A percentile compares a stretch with the other conserved stretches of the same genome.
These are phyloP conservation scores for Xylaria flabelliformis DNA, from an alignment of 495 filamentous ascomycete species.

Conservation along the genomic window DNA sequence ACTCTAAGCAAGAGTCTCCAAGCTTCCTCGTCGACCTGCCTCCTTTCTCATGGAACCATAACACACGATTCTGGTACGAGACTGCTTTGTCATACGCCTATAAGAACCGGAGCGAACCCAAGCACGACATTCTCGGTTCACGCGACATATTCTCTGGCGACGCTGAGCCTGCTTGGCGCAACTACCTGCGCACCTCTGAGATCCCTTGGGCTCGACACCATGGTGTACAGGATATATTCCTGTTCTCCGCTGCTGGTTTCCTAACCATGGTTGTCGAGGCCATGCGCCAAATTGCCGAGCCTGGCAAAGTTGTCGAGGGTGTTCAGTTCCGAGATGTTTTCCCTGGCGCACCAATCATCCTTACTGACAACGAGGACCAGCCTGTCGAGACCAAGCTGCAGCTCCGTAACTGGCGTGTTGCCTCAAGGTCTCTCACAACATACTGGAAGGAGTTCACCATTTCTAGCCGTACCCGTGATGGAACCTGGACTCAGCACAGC, in stretches of 20 bases:
- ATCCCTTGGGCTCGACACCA: conserved; percentile 56
- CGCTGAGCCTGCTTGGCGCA: conserved; percentile 50
- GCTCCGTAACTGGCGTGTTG: conserved; percentile 38
- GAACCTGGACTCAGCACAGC: conserved; percentile 40
- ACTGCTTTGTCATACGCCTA: conserved; percentile 49
- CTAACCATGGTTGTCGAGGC: conserved; percentile 58
- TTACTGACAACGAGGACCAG: conserved; percentile 42
- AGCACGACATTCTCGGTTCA: conserved; percentile 55
- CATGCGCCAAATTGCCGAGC: conserved; percentile 47
- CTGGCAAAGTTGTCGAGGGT: conserved; percentile 33
- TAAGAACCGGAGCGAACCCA: conserved; percentile 44
- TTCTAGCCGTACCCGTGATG: conserved; percentile 35
- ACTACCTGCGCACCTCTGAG: conserved; percentile 44
- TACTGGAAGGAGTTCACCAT: conserved; percentile 40
- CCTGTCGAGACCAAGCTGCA: conserved; percentile 48
- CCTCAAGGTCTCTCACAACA: conserved; percentile 35
- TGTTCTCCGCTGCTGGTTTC: conserved; percentile 56
- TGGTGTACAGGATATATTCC: conserved; percentile 42
- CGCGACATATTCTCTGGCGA: conserved; percentile 40
- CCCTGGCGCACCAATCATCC: conserved; percentile 44
- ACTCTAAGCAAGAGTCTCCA: conserved; percentile 27
- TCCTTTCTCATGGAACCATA: conserved; percentile 50
- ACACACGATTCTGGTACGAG: conserved; percentile 48
- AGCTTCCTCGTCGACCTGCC: conserved; percentile 41
- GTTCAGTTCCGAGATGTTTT: conserved; percentile 38